Conservation (phyloP, 148 eudicot species). For the Camellia granthamiana region DNA sequence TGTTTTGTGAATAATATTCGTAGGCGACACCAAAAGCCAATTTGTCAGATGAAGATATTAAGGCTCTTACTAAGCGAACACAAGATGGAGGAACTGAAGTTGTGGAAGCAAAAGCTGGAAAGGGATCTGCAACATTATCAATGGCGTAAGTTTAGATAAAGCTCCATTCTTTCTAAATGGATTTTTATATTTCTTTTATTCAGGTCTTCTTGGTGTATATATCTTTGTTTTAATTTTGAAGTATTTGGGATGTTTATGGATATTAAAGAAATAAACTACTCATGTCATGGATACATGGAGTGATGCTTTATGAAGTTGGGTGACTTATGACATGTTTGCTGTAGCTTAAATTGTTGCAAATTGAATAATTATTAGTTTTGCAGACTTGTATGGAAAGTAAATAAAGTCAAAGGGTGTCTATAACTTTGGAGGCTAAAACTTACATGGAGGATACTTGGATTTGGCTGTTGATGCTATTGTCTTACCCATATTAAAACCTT, state of each 20-base stretch:
- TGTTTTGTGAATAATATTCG: neutral
- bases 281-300: neutral
- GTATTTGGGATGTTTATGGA: neutral
- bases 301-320: neutral
- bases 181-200: neutral
- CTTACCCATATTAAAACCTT: too few relatives aligned
- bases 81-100: conserved; percentile 93
- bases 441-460: too few relatives aligned
- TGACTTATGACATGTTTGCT: neutral
- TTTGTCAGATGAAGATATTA: conserved; percentile 46
- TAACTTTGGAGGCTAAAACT: too few relatives aligned
- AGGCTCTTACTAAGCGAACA: conserved; percentile 63
- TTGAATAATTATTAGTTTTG: neutral
- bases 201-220: neutral
- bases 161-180: neutral
- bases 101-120: conserved; percentile 84
- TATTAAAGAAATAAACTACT: neutral
- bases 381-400: neutral
- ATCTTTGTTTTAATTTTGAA: neutral
- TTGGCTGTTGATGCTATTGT: too few relatives aligned
- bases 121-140: conserved; percentile 87
- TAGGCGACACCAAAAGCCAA: conserved; percentile 65
- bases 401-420: too few relatives aligned
- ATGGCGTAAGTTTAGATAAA: conserved; percentile 65
- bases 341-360: neutral